Evolutionary conservation across 805 yeast genomes (phyloP), one percentile per base, ranked within the genome.

Genomic region (Spathaspora hagerdaliae): DNA sequence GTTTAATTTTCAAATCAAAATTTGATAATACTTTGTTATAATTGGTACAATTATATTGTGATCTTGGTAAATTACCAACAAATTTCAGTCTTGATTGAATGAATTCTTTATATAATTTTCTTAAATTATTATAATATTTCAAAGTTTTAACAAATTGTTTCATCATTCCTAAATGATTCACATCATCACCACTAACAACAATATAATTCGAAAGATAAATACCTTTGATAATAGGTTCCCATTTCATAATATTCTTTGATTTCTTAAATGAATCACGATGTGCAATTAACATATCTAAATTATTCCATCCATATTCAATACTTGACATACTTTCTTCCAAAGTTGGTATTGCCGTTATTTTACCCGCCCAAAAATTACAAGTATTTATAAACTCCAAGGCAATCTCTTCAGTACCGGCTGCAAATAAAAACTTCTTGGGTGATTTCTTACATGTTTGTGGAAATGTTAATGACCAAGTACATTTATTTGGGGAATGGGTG

Each of bases 291-390:
- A 54, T 54, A 37, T 66, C 69, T 47, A 71, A 51, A 51, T 71
- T 59, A 27, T 74, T 72, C 96, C 96, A 89, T 2, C 96, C 96
- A 59, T 81, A 89, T 59, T 90, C 95, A 47, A 83, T 77, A 44
- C 92, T 82, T 2, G 89, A 81, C 31, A 87, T 73, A 50, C 85
- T 81, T 45, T 81, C 84, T 55, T 83, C 86, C 47, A 63, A 59
- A 0, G 82, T 74, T 3, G 96, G 96, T 15, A 87, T 83, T 12
- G 90, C 84, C 6, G 96, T 84, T 33, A 86, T 77, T 52, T 94
- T 77, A 1, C 92, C 87, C 2, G 95, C 87, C 96, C 97, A 90
- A 60, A 87, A 90, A 62, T 89, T 90, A 64, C 94, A 83, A 5
- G 92, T 81, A 53, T 83, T 78, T 13, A 86, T 80, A 62, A 79